phyloP scores from a whole-genome alignment of 768 basidiomycete species.

The Tricholoma hemisulphureum region DNA sequence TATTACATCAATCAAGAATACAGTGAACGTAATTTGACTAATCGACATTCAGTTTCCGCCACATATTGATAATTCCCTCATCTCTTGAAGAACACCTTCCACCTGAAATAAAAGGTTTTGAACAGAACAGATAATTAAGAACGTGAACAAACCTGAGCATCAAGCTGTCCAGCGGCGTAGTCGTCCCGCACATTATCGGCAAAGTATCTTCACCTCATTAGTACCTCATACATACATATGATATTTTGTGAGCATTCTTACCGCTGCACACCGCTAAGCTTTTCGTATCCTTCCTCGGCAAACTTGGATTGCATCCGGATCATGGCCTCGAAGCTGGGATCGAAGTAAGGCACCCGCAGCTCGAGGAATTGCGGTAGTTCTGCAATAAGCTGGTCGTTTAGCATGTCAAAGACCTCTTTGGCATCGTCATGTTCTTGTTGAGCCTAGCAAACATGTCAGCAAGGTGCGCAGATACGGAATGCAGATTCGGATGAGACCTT shows the following conservation, averaged over 20 bases:
- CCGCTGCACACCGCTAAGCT: constrained; percentile 91
- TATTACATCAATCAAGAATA: too few relatives aligned
- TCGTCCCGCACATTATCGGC: constrained; percentile 89
- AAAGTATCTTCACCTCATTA: constrained; percentile 63
- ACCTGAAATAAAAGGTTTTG: constrained; percentile 47
- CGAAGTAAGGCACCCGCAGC: constrained; percentile 95
- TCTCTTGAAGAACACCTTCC: constrained; percentile 95
- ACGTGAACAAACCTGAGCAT: constrained; percentile 68
- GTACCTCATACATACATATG: background rate
- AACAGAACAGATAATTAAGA: background rate
- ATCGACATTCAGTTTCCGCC: constrained; percentile 52
- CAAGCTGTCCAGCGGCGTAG: constrained; percentile 94
- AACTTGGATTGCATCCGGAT: constrained; percentile 97
- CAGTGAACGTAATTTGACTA: too few relatives aligned
- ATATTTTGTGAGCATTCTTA: constrained; percentile 27
- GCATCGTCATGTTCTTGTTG: constrained; percentile 96
- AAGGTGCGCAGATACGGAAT: background rate
- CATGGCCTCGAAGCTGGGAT: constrained; percentile 99
- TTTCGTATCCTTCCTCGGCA: constrained; percentile 97
- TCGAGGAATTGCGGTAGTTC: constrained; percentile 93
- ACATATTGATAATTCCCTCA: constrained; percentile 94
- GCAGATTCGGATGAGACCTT: constrained; percentile 28
- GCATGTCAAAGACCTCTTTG: constrained; percentile 88
- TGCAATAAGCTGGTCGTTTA: constrained; percentile 88
- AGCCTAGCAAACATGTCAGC: constrained; percentile 47